These are phyloP conservation scores for Neopestalotiopsis clavispora DNA, from an alignment of 2,329 filamentous ascomycete genomes.

Conservation along the genomic window DNA sequence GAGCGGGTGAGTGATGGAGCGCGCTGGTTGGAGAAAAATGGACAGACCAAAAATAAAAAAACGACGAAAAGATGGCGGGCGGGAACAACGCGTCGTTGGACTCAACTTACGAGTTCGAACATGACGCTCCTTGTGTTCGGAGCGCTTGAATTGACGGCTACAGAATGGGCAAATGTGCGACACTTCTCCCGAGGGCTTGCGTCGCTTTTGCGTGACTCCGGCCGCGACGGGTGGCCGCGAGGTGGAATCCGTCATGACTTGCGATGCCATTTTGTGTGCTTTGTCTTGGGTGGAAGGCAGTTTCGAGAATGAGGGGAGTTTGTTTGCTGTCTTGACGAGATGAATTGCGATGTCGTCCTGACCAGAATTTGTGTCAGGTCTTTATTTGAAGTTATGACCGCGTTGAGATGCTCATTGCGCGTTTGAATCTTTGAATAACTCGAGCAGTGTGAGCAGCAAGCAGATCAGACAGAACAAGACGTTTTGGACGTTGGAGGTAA, in stretches of 20 bases:
- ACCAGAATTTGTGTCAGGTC: no score
- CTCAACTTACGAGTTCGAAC: constrained; percentile 48
- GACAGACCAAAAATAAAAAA: neutral
- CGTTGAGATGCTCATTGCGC: constrained; percentile 6
- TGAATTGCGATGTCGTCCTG: no score
- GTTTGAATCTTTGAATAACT: neutral
- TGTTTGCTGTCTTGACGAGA: neutral
- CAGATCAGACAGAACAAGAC: no score
- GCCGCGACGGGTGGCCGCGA: constrained; percentile 5
- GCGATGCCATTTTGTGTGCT: no score
- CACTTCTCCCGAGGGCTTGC: constrained; percentile 7
- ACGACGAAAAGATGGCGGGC: neutral
- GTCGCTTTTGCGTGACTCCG: constrained; percentile 4
- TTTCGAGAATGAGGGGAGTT: neutral
- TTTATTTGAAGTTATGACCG: neutral
- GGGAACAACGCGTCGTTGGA: neutral
- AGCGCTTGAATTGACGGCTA: constrained; percentile 48
- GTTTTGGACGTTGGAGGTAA: neutral
- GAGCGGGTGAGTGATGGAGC: neutral
- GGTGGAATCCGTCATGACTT: neutral
- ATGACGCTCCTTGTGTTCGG: constrained; percentile 51
- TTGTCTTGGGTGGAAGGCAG: no score
- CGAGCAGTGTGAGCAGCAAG: no score
- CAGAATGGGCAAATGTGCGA: constrained; percentile 36
- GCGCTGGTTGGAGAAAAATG: neutral